Evolutionary conservation across 371 early-diverging fungal genomes (phyloP), one percentile per base, ranked within the genome.

Genomic region (Chytridiales sp.): DNA sequence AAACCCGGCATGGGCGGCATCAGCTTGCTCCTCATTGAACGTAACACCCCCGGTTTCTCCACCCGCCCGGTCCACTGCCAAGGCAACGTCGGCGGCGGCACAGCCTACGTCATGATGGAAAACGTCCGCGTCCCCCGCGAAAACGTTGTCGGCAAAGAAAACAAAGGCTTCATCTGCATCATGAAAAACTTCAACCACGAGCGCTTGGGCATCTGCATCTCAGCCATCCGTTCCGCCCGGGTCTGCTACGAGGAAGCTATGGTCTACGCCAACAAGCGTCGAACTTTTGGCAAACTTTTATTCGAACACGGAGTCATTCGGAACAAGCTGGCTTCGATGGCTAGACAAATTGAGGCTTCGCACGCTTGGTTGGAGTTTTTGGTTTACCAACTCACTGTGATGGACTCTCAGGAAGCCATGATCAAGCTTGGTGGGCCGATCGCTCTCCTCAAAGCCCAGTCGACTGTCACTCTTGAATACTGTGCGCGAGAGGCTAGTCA

Each of bases 351-450:
- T 29, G 86, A 87, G 59, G 65, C 81, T 2, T 69, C 77, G 29
- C 76, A 83, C 5, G 76, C 76, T 47, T 85, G 84, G 82, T 56
- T 83, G 13, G 87, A 86, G 51, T 75, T 72, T 44, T 74, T 85
- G 49, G 77, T 80, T 1, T 85, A 73, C 56, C 85, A 87, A 59
- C 82, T 84, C 80, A 73, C 68, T 43, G 69, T 75, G 41, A 82
- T 86, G 83, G 53, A 70, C 34, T 83, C 82, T 62, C 46, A 53
- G 3, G 83, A 84, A 51, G 59, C 59, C 5, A 15, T 49, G 4
- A 19, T 31, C 43, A 44, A 67, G 24, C 70, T 87, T 40, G 87
- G 81, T 58, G 87, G 87, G 3, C 83, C 87, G 15, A 81, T 85
- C 58, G 85, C 84, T 8, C 56, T 86, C 21, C 70, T 81, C 34